Evolutionary conservation across 805 yeast genomes (phyloP), one percentile per base, ranked within the genome.

Genomic region (Saturnispora dispora): DNA sequence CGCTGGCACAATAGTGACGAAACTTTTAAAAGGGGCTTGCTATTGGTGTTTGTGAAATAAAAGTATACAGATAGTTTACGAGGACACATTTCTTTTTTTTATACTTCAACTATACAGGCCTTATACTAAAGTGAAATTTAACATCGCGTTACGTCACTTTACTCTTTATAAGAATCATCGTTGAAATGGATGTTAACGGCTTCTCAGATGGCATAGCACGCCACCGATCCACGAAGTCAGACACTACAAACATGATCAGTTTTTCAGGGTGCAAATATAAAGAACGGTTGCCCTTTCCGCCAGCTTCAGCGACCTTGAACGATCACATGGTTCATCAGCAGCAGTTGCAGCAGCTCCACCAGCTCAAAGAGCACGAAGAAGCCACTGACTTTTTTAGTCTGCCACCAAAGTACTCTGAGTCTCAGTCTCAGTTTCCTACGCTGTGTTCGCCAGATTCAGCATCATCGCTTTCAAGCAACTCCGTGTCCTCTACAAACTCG

Each of bases 111-210:
- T 17, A 17, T 37, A 37, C 22, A 11, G 22, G 17, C 20, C 8
- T 6, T 18, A 18, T 18, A 37, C 2, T n/a, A 13, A 4, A 18
- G 41, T 17, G 23, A 37, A 18, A 20, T 17, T 20, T n/a, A 41
- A 11, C 33, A 18, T 42, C 20, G 33, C 32, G 46, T 47, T 47
- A 47, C 50, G 50, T 46, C 48, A 46, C 48, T 17, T 7, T 9
- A n/a, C 27, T 46, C 30, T 35, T 22, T 23, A 36, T 13, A 3
- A 17, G 10, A 25, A 37, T 5, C 35, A 15, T 11, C 10, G n/a
- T 13, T 11, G 9, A 37, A 18, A 22, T 32, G 30, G 43, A 28
- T 36, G 42, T 17, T 15, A 11, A 28, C 13, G 27, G 20, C 27
- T 8, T 32, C 46, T 8, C 20, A 18, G 33, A 36, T 8, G 17